These are phyloP conservation scores for Saturnispora zaruensis DNA, from an alignment of 805 yeast genomes.

Conservation along the genomic window DNA sequence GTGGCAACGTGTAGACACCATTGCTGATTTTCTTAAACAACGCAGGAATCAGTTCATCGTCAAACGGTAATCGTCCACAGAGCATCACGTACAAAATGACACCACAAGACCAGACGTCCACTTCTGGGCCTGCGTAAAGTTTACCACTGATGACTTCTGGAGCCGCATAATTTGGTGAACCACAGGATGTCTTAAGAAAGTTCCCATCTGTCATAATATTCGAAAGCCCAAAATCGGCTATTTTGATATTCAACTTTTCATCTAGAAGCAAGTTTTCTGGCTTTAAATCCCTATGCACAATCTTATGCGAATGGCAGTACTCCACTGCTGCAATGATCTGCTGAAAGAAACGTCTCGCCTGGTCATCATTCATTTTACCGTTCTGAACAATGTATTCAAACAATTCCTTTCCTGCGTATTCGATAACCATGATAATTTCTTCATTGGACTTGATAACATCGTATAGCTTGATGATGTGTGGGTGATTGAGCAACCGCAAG, in stretches of 20 bases:
- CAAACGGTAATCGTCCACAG: conserved; percentile 92
- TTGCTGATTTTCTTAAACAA: conserved; percentile 85
- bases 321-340: conserved; percentile 95
- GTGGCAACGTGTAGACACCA: conserved; percentile 88
- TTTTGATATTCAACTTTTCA: conserved; percentile 84
- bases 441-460: conserved; percentile 94
- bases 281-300: conserved; percentile 92
- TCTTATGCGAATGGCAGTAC: conserved; percentile 92
- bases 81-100: conserved; percentile 92
- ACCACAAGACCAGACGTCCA: conserved; percentile 97
- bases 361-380: conserved; percentile 86
- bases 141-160: conserved; percentile 95
- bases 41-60: conserved; percentile 93
- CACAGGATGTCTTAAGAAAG: conserved; percentile 89
- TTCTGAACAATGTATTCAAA: conserved; percentile 92
- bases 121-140: conserved; percentile 95
- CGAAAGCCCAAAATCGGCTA: conserved; percentile 92
- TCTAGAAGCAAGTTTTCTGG: conserved; percentile 90
- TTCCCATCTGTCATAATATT: conserved; percentile 98
- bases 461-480: conserved; percentile 89
- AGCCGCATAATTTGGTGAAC: conserved; percentile 95
- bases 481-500: conserved; percentile 80
- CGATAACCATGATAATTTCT: conserved; percentile 95
- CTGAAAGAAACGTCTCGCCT: conserved; percentile 89
- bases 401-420: conserved; percentile 92